Conservation (phyloP, 116 monocot species). For the Dioscorea cayenensis region DNA sequence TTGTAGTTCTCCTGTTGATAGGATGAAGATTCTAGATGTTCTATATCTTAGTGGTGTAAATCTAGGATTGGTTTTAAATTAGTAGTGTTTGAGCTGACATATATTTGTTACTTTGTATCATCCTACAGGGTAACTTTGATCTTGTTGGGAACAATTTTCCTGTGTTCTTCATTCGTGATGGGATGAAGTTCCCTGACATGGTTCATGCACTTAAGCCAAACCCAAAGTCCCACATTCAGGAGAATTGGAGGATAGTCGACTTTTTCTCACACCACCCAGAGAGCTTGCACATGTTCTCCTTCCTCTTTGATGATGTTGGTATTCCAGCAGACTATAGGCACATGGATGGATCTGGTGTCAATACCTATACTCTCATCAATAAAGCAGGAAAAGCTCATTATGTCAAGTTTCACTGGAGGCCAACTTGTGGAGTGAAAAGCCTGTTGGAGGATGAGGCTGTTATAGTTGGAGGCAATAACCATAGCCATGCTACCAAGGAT, state of each 20-base stretch:
- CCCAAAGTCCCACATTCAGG: constrained; percentile 46
- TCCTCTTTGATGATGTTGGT: constrained; percentile 50
- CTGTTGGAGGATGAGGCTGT: constrained; percentile 50
- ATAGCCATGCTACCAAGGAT: constrained; percentile 53
- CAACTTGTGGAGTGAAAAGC: constrained; percentile 48
- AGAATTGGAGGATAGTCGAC: constrained; percentile 50
- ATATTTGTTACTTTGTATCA: not conserved
- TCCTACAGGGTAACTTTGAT: constrained; percentile 46
- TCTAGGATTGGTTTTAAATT: no score
- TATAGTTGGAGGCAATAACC: constrained; percentile 35
- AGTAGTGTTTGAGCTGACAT: not conserved
- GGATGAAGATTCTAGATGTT: not conserved
- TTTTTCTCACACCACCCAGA: constrained; percentile 57
- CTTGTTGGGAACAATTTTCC: constrained; percentile 56
- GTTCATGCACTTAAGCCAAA: constrained; percentile 55
- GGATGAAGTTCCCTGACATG: constrained; percentile 61
- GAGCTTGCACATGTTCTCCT: constrained; percentile 51
- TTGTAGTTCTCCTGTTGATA: not conserved
- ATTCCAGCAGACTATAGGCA: constrained; percentile 43
- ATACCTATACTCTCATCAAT: constrained; percentile 40
- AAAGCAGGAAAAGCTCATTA: constrained; percentile 33
- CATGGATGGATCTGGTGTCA: constrained; percentile 58
- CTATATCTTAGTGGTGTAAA: not conserved
- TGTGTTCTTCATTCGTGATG: constrained; percentile 54
- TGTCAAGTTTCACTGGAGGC: constrained; percentile 44